Evolutionary conservation across 345 rosid species (phyloP), one percentile per base, ranked within the genome.

Genomic region (Salix exigua): DNA sequence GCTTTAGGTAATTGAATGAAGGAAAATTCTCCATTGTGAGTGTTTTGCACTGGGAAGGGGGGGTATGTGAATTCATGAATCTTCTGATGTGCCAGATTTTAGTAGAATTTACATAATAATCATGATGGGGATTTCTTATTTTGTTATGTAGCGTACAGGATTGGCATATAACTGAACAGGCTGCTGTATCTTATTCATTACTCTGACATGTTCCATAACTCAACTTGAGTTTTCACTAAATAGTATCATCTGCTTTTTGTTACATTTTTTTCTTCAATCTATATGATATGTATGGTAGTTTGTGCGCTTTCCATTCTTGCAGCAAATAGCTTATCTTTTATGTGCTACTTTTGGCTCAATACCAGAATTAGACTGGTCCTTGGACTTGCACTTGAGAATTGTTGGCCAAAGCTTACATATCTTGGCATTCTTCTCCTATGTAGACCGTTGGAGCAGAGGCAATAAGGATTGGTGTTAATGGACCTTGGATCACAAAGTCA

Each of bases 371-470:
- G 10, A 33, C 48, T 74, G 67, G 58, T 64, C 26, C 64, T 65
- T 61, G 66, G 61, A 35, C 16, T 72, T 61, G 35, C 61, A 51
- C 64, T 26, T 21, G 48, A 25, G 28, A 30, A 62, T 38, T 53
- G 26, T 71, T 50, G 50, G 58, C 33, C 50, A 65, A 16, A 70
- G 11, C 53, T 53, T 70, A 69, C 48, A 38, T 40, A 26, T 60
- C 38, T 78, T 73, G 74, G 74, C 71, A 68, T 77, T 82, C 38
- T 75, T 65, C 44, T 73, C 68, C 75, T 80, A 61, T 78, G 63
- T 86, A 96, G 99, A 93, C 88, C 66, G 98, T 96, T 85, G 99
- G 97, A 84, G 92, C 91, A 75, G 99, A 96, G 88, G 97, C 94
- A 55, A 82, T 85, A 74, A 88, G 85, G 81, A 86, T 91, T 90